A percentile compares a stretch with the other conserved stretches of the same genome.
These are phyloP conservation scores for Litchi chinensis DNA, from an alignment of 345 rosid species.

Conservation along the genomic window DNA sequence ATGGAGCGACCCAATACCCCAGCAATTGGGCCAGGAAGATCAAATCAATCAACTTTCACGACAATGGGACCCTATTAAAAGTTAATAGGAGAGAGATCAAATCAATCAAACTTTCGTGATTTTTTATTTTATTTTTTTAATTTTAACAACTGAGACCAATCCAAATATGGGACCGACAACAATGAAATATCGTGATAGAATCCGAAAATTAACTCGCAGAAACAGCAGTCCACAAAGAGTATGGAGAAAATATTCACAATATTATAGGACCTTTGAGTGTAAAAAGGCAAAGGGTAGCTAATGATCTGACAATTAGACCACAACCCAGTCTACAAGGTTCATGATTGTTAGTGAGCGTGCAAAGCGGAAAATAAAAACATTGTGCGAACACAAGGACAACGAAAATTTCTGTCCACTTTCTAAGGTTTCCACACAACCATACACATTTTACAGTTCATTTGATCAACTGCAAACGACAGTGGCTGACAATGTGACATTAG, in stretches of 20 bases:
- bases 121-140: too few relatives aligned
- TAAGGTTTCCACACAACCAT: constrained; percentile 10
- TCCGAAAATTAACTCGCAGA: too few relatives aligned
- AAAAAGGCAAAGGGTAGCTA: too few relatives aligned
- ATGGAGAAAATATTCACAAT: too few relatives aligned
- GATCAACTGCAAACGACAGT: not conserved
- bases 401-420: constrained; percentile 14
- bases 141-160: too few relatives aligned
- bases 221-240: too few relatives aligned
- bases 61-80: not conserved
- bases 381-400: constrained; percentile 7
- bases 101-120: too few relatives aligned
- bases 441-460: not conserved
- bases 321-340: not conserved
- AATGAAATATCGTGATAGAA: too few relatives aligned
- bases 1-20: constrained; percentile 13
- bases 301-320: too few relatives aligned
- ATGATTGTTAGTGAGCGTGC: not conserved
- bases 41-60: not conserved
- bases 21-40: not conserved
- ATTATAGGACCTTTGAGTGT: too few relatives aligned
- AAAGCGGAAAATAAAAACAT: not conserved
- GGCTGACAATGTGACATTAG: constrained; percentile 17
- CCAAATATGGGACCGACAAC: too few relatives aligned
- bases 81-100: constrained; percentile 1